These are phyloP conservation scores for Arbutus unedo DNA, from an alignment of 148 eudicot species.

Conservation along the genomic window DNA sequence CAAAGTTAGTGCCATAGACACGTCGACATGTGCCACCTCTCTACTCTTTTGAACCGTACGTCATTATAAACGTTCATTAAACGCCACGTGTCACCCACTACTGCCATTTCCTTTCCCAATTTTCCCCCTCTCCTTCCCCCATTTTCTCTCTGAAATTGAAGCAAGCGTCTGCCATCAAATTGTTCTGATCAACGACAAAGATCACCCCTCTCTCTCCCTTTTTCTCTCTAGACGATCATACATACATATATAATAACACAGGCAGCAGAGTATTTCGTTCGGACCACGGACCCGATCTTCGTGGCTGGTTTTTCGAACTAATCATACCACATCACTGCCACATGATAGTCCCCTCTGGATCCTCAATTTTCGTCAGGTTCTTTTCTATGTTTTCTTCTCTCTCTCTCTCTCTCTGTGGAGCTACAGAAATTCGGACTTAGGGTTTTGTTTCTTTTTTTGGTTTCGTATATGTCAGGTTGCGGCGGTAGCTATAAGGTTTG, in stretches of 20 bases:
- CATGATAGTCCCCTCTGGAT: constrained; percentile 20
- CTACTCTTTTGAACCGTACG: neutral
- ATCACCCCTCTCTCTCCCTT: constrained; percentile 16
- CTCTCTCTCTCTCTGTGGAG: neutral
- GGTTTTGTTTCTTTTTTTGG: constrained; percentile 1
- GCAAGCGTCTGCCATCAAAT: neutral
- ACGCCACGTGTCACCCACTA: neutral
- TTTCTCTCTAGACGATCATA: neutral
- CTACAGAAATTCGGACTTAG: neutral
- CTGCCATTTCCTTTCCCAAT: neutral
- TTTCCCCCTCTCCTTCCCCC: neutral
- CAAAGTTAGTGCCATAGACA: neutral
- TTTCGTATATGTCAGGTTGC: constrained; percentile 11
- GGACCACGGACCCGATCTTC: neutral
- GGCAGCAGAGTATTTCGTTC: neutral
- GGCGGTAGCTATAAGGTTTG: neutral
- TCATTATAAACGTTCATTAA: neutral
- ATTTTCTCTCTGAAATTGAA: neutral
- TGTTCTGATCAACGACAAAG: neutral
- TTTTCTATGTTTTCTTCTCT: constrained; percentile 12
- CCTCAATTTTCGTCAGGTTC: constrained; percentile 13
- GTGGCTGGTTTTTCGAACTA: constrained; percentile 10
- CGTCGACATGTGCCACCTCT: constrained; percentile 1
- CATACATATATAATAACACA: too few species aligned
- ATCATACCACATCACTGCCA: neutral